Percentiles rank a stretch among this genome's conserved stretches.
phyloP scores from a whole-genome alignment of 495 filamentous ascomycete species.

The Viridothelium virens region DNA sequence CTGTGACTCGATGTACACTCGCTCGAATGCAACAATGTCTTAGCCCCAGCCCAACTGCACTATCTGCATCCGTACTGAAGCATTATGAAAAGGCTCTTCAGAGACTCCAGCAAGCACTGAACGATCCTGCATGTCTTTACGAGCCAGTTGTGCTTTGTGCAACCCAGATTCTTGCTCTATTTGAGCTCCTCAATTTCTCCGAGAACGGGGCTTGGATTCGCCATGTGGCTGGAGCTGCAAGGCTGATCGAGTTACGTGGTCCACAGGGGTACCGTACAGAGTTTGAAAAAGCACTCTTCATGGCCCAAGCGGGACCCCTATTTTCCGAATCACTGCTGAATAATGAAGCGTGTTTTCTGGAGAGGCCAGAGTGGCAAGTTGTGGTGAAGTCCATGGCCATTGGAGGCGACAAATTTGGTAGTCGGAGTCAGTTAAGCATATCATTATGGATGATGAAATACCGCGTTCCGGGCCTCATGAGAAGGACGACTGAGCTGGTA shows the following conservation, averaged over 20 bases:
- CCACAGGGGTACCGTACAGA: slow-evolving; percentile 25
- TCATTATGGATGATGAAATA: slow-evolving; percentile 16
- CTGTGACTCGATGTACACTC: not conserved
- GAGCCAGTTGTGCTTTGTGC: slow-evolving; percentile 29
- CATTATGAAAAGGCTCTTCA: slow-evolving; percentile 27
- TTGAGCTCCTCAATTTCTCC: slow-evolving; percentile 27
- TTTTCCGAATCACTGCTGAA: slow-evolving; percentile 22
- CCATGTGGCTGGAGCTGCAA: slow-evolving; percentile 26
- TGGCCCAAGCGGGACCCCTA: slow-evolving; percentile 27
- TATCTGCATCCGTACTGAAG: slow-evolving; percentile 1
- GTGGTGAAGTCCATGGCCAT: slow-evolving; percentile 18
- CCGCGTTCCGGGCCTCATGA: slow-evolving; percentile 19
- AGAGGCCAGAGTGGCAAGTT: slow-evolving; percentile 18
- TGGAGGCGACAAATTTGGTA: slow-evolving; percentile 10
- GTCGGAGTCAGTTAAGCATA: slow-evolving; percentile 18
- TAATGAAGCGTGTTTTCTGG: slow-evolving; percentile 22
- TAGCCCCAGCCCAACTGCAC: not conserved
- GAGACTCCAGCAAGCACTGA: slow-evolving; percentile 26
- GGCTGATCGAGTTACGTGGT: slow-evolving; percentile 25
- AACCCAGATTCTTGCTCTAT: slow-evolving; percentile 26
- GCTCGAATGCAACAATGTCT: not conserved
- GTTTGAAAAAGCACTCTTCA: slow-evolving; percentile 30
- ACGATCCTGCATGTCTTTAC: slow-evolving; percentile 13
- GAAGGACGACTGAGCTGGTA: slow-evolving; percentile 11
- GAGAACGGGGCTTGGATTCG: slow-evolving; percentile 25